Base-by-base conservation (phyloP, 164 flowering plant species). In the Liriodendron chinense region DNA sequence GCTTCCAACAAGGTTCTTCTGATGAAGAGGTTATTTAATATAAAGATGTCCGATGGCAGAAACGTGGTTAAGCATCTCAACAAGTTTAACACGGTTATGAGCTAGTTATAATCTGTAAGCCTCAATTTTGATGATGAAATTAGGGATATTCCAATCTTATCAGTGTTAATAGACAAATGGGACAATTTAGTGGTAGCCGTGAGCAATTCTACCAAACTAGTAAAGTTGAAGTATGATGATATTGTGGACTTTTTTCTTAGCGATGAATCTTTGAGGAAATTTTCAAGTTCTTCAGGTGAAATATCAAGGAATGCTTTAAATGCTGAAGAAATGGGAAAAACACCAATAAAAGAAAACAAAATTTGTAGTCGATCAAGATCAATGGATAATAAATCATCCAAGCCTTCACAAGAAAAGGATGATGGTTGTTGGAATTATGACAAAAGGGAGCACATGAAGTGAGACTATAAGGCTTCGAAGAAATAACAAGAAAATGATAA, bases 231-330 rank as follows among this genome's bases (percentile, higher is more conserved):
- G 72, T 72, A 22, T 77, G 3, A n/a, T n/a, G n/a, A n/a, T n/a
- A n/a, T n/a, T n/a, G 47, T n/a, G 49, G 47, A 69, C 2, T 1
- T 65, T 13, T 0, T 74, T 65, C 43, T 64, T 14, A 74, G 71
- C 53, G 72, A 75, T 7, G 69, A 75, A 26, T n/a, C 65, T 7
- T 57, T 23, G 20, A 66, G 65, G n/a, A 75, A 67, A 75, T 48
- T 28, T 24, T 20, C 22, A 34, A 43, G 72, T 4, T 56, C 7
- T 56, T 56, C 61, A 20, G 0, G 3, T 7, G 72, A 57, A 34
- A 8, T 56, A 10, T 57, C 20, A n/a, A 18, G 71, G 43, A 22
- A 12, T 57, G 71, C 65, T 21, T 12, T 75, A 18, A 34, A 68
- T 59, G 50, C 57, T 3, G 65, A 57, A 12, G 16, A 16, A 13